phyloP scores from a whole-genome alignment of 148 eudicot species.

The Limonium bicolor region DNA sequence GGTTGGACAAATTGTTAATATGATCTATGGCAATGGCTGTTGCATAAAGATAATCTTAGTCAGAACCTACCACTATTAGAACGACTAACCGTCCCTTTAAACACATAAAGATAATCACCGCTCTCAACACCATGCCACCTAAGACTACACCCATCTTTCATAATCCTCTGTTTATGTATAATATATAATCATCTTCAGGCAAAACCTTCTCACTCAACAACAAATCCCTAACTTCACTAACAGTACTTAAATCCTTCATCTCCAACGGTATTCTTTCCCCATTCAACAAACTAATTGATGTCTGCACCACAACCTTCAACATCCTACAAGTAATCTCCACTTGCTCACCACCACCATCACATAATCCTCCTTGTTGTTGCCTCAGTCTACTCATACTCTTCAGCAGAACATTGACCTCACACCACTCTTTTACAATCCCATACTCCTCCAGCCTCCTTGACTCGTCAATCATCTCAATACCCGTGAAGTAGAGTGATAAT shows the following conservation, averaged over 20 bases:
- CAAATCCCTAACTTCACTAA: slow-evolving; percentile 34
- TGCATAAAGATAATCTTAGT: too few species aligned
- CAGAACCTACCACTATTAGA: too few species aligned
- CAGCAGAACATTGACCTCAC: slow-evolving; percentile 46
- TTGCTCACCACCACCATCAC: too few species aligned
- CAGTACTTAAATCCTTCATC: slow-evolving; percentile 53
- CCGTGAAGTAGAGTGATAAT: slow-evolving; percentile 42
- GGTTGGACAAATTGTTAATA: too few species aligned
- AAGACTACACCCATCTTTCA: slow-evolving; percentile 59
- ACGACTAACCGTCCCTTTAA: slow-evolving; percentile 55
- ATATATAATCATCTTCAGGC: slow-evolving; percentile 74
- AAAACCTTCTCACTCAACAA: slow-evolving; percentile 27
- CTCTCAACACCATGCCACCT: slow-evolving; percentile 73
- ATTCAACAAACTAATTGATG: slow-evolving; percentile 52
- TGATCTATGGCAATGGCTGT: too few species aligned
- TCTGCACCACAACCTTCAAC: slow-evolving; percentile 58
- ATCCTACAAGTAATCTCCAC: slow-evolving; percentile 41
- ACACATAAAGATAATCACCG: slow-evolving; percentile 49
- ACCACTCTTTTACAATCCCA: slow-evolving; percentile 29
- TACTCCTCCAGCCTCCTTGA: slow-evolving; percentile 39
- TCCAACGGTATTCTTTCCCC: slow-evolving; percentile 59
- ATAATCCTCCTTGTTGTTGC: too few species aligned
- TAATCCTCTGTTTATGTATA: slow-evolving; percentile 93
- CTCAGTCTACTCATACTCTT: slow-evolving; percentile 36
- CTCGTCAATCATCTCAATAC: slow-evolving; percentile 68